phyloP scores from a whole-genome alignment of 305 asterid species.

The Fraxinus baroniana region DNA sequence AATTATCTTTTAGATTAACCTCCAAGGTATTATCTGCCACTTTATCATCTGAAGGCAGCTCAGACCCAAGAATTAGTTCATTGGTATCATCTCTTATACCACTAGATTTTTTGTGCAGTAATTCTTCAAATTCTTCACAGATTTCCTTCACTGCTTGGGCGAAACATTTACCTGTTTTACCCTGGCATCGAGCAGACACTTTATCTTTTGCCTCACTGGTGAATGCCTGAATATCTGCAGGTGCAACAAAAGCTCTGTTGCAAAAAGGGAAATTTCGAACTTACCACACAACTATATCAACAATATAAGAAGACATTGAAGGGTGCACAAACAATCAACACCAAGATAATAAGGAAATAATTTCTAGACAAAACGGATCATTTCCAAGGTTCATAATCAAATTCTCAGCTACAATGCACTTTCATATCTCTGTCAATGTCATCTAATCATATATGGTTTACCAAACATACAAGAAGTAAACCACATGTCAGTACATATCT shows the following conservation, averaged over 20 bases:
- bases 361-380: not conserved
- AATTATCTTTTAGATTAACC: conserved; percentile 34
- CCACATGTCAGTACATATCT: not conserved
- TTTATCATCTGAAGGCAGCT: conserved; percentile 39
- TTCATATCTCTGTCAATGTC: not conserved
- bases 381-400: not conserved
- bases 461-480: not conserved
- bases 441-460: not conserved
- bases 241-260: conserved; percentile 91
- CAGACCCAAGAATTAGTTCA: conserved; percentile 45
- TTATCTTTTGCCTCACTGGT: conserved; percentile 68
- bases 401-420: not conserved
- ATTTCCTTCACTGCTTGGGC: conserved; percentile 83
- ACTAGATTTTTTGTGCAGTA: conserved; percentile 46
- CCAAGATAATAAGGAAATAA: not conserved
- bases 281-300: not conserved
- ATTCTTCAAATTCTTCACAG: conserved; percentile 68
- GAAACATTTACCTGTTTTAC: conserved; percentile 61
- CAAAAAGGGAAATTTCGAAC: conserved; percentile 22
- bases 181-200: conserved; percentile 63
- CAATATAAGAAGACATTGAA: not conserved
- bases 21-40: conserved; percentile 40
- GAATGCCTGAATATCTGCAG: conserved; percentile 81
- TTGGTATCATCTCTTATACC: conserved; percentile 45
- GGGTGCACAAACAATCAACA: conserved; percentile 19